Percentiles rank a stretch among this genome's conserved stretches.
Conservation (phyloP, 2,329 filamentous ascomycete genomes). For the Alternaria longipes region DNA sequence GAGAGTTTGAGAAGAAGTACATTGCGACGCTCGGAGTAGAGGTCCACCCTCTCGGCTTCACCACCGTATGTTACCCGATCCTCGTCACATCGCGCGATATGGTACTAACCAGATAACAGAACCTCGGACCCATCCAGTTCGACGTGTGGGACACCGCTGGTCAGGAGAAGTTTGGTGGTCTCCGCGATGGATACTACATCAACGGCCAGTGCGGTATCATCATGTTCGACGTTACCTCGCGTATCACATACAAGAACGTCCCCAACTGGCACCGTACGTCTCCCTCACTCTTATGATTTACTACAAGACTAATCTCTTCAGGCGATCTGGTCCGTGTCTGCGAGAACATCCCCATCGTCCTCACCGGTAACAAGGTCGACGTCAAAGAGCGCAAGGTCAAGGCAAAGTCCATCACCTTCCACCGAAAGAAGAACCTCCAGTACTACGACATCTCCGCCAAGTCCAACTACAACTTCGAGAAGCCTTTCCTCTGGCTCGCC, state of each 20-base stretch:
- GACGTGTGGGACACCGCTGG: slow-evolving; percentile 99
- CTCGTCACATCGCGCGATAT: slow-evolving; percentile 16
- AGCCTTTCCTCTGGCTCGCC: slow-evolving; percentile 99
- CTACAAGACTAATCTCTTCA: slow-evolving; percentile 52
- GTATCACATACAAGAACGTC: slow-evolving; percentile 99
- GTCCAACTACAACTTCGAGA: slow-evolving; percentile 99
- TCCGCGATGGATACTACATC: slow-evolving; percentile 99
- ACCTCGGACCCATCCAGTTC: slow-evolving; percentile 96
- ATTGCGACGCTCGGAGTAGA: slow-evolving; percentile 99
- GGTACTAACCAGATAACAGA: slow-evolving; percentile 60
- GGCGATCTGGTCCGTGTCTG: slow-evolving; percentile 98
- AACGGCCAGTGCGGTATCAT: slow-evolving; percentile 99
- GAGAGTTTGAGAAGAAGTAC: slow-evolving; percentile 99
- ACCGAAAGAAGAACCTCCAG: slow-evolving; percentile 99
- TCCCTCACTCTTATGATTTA: not conserved
- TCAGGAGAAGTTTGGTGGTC: slow-evolving; percentile 99
- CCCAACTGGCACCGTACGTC: slow-evolving; percentile 99
- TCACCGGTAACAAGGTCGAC: slow-evolving; percentile 99
- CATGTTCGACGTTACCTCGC: slow-evolving; percentile 99
- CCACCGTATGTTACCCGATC: slow-evolving; percentile 74
- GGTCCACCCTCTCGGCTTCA: slow-evolving; percentile 97
- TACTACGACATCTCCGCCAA: slow-evolving; percentile 99
- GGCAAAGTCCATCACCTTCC: slow-evolving; percentile 99
- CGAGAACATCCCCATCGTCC: slow-evolving; percentile 98
- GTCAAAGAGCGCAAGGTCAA: slow-evolving; percentile 99